Percentiles rank a stretch among this genome's conserved stretches.
phyloP scores from a whole-genome alignment of 352 stramenopile species.

The Phytopythium sindhum region DNA sequence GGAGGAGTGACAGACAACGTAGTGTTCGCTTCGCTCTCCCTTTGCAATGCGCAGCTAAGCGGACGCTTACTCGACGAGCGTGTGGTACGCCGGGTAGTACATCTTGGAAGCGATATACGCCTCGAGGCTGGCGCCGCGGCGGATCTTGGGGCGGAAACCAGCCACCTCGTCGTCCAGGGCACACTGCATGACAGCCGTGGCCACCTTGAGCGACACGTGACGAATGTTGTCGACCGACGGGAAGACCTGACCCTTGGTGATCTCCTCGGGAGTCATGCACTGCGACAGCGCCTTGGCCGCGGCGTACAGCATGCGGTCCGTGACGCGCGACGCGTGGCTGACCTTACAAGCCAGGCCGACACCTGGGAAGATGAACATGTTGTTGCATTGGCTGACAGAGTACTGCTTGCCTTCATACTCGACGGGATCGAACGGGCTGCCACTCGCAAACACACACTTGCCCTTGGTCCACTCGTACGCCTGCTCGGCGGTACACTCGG shows the following conservation, averaged over 20 bases:
- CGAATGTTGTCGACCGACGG: constrained; percentile 92
- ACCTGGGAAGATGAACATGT: constrained; percentile 98
- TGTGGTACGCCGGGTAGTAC: constrained; percentile 94
- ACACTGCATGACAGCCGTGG: constrained; percentile 88
- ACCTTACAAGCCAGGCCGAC: constrained; percentile 92
- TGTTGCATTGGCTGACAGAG: constrained; percentile 91
- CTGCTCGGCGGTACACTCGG: constrained; percentile 95
- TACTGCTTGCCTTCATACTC: constrained; percentile 81
- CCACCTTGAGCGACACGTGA: constrained; percentile 91
- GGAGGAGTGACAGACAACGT: not conserved
- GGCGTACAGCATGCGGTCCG: constrained; percentile 95
- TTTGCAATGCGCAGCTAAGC: not conserved
- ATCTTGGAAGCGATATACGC: constrained; percentile 92
- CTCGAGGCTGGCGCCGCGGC: constrained; percentile 73
- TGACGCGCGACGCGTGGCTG: constrained; percentile 71
- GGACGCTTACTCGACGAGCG: constrained; percentile 89
- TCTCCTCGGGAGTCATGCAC: constrained; percentile 91
- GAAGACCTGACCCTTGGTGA: constrained; percentile 92
- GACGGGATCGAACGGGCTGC: constrained; percentile 94
- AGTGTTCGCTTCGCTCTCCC: too few species aligned
- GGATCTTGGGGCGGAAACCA: constrained; percentile 70
- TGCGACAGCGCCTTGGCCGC: constrained; percentile 92
- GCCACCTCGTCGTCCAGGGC: constrained; percentile 89
- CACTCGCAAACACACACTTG: constrained; percentile 94
- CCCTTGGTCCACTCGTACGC: constrained; percentile 96